Conservation (phyloP, 345 rosid genomes). For the Eutrema japonicum region DNA sequence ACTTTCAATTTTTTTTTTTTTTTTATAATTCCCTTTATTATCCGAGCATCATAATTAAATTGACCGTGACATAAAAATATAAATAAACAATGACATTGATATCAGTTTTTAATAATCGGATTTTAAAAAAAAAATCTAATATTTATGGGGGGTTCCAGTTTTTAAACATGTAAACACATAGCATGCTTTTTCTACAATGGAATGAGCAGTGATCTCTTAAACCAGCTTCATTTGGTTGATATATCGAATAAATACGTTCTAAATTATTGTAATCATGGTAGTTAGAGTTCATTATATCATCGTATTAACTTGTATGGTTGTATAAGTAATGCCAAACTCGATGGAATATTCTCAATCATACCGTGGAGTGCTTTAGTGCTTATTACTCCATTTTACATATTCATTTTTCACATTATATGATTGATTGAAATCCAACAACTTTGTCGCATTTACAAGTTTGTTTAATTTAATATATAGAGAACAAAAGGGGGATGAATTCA, state of each 20-base stretch:
- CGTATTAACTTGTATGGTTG: conserved; percentile 11
- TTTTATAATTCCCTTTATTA: background rate
- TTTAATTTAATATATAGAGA: conserved; percentile 4
- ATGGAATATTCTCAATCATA: conserved; percentile 21
- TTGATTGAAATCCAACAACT: conserved; percentile 30
- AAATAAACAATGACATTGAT: conserved; percentile 11
- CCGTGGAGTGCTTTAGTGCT: background rate
- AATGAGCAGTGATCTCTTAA: background rate
- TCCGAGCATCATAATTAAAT: conserved; percentile 1
- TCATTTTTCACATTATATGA: conserved; percentile 11
- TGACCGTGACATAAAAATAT: conserved; percentile 23
- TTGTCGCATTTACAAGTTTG: background rate
- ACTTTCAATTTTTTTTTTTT: background rate
- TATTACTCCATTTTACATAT: background rate
- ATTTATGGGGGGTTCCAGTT: background rate
- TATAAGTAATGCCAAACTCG: conserved; percentile 12
- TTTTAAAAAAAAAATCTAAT: background rate
- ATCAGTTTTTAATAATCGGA: conserved; percentile 1
- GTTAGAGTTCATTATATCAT: background rate
- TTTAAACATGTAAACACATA: conserved; percentile 4
- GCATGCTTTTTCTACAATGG: background rate
- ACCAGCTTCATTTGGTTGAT: conserved; percentile 6
- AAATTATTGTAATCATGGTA: conserved; percentile 2
- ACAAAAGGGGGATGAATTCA: conserved; percentile 4
- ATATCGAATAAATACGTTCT: background rate